Conservation (phyloP, 768 basidiomycete species). For the Psilocybe cubensis region DNA sequence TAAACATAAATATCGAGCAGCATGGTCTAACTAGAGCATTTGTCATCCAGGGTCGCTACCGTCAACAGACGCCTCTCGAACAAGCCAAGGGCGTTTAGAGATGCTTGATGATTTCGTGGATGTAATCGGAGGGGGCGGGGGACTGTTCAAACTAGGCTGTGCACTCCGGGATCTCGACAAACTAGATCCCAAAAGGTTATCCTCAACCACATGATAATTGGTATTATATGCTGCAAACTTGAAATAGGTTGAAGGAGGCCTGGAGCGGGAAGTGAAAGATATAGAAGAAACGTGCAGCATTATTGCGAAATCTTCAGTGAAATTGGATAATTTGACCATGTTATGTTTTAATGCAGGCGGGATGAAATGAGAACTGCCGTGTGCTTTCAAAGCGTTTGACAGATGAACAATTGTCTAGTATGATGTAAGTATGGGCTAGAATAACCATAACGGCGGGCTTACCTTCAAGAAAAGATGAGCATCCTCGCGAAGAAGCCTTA, state of each 20-base stretch:
- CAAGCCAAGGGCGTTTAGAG: neutral
- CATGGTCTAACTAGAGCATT: slow-evolving; percentile 1
- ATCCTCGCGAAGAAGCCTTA: slow-evolving; percentile 71
- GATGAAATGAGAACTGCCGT: slow-evolving; percentile 60
- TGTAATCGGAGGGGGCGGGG: neutral
- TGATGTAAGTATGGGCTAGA: neutral
- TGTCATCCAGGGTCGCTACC: slow-evolving; percentile 1
- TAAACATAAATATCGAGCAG: slow-evolving; percentile 1
- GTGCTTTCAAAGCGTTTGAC: slow-evolving; percentile 71
- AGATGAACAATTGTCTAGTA: slow-evolving; percentile 74
- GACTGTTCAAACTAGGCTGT: slow-evolving; percentile 38
- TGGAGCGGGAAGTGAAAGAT: slow-evolving; percentile 56
- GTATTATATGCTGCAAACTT: slow-evolving; percentile 24
- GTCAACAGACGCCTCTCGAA: neutral
- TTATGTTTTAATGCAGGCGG: slow-evolving; percentile 63
- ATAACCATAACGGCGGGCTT: slow-evolving; percentile 13
- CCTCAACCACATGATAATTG: slow-evolving; percentile 31
- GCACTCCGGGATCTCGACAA: slow-evolving; percentile 65
- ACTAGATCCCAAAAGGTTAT: slow-evolving; percentile 53
- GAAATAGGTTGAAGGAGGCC: slow-evolving; percentile 55
- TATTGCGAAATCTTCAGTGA: slow-evolving; percentile 87
- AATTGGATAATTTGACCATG: slow-evolving; percentile 78
- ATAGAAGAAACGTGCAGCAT: slow-evolving; percentile 86
- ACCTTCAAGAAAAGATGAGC: slow-evolving; percentile 86
- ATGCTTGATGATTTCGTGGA: neutral